Percentiles rank a stretch among this genome's conserved stretches.
Conservation (phyloP, 768 basidiomycete species). For the Calocybe cyanea region DNA sequence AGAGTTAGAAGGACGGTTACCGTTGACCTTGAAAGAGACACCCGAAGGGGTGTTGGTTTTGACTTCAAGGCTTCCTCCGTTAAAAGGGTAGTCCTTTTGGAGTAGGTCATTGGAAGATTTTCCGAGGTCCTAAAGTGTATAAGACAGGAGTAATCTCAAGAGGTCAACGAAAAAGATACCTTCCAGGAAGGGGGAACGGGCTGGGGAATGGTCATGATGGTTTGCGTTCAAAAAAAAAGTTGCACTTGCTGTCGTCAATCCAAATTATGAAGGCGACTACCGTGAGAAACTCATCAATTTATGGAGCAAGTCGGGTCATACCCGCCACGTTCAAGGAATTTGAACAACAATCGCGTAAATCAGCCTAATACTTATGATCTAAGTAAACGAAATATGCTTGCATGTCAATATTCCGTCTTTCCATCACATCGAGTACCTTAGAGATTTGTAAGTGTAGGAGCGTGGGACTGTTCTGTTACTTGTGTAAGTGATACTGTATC, state of each 20-base stretch:
- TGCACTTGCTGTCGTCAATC: constrained; percentile 10
- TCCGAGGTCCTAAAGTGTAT: constrained; percentile 70
- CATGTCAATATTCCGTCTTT: too few species aligned
- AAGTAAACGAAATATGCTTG: too few species aligned
- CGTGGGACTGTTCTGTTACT: too few species aligned
- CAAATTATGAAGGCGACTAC: constrained; percentile 16
- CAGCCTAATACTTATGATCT: too few species aligned
- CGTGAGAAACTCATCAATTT: constrained; percentile 17
- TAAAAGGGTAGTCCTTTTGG: constrained; percentile 87
- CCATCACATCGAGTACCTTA: too few species aligned
- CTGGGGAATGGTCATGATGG: constrained; percentile 83
- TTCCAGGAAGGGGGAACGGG: constrained; percentile 98
- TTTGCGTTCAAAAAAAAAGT: constrained; percentile 17
- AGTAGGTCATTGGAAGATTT: constrained; percentile 97
- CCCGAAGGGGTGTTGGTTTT: constrained; percentile 87
- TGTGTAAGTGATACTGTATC: too few species aligned
- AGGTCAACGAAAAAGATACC: constrained; percentile 34
- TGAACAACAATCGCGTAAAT: too few species aligned
- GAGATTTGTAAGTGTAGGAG: too few species aligned
- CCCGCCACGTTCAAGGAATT: too few species aligned
- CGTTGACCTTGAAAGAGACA: constrained; percentile 92
- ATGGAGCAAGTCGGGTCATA: constrained; percentile 15
- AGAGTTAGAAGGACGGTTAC: constrained; percentile 70
- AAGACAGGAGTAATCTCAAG: constrained; percentile 9
- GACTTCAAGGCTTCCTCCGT: constrained; percentile 69